Evolutionary conservation across 164 flowering plant genomes (phyloP).

Genomic region (Tinospora cordifolia): DNA sequence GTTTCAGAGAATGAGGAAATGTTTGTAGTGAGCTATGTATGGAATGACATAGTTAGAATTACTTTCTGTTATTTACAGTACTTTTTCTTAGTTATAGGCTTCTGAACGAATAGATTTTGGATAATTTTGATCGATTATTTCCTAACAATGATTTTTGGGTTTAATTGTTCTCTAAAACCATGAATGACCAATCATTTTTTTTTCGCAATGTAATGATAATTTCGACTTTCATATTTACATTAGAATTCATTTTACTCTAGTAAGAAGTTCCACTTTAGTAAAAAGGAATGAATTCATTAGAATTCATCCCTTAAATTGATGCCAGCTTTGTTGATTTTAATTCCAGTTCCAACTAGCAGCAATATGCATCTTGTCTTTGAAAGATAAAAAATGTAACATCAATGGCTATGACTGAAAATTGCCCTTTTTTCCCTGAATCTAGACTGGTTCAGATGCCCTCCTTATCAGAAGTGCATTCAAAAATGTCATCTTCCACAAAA

Average conservation of each 20-base stretch:
- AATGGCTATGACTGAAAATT: constrained; percentile 3
- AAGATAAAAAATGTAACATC: neutral
- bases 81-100: too few relatives aligned
- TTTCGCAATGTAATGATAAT: neutral
- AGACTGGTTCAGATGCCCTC: constrained; percentile 73
- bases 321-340: neutral
- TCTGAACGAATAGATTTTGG: too few relatives aligned
- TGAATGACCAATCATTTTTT: too few relatives aligned
- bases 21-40: too few relatives aligned
- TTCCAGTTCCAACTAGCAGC: neutral
- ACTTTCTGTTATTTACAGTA: too few relatives aligned
- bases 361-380: neutral
- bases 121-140: too few relatives aligned
- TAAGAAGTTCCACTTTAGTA: neutral
- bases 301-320: neutral
- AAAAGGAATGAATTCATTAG: too few relatives aligned
- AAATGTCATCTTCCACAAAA: constrained; percentile 65
- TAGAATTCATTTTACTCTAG: neutral
- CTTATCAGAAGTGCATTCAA: constrained; percentile 84
- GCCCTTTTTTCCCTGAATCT: constrained; percentile 16
- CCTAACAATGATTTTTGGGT: neutral
- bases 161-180: too few relatives aligned
- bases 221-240: neutral
- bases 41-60: too few relatives aligned
- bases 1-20: too few relatives aligned